Evolutionary conservation across 2,329 filamentous ascomycete species (phyloP), one percentile per base, ranked within the genome.

Genomic region (Alternaria brassicicola): DNA sequence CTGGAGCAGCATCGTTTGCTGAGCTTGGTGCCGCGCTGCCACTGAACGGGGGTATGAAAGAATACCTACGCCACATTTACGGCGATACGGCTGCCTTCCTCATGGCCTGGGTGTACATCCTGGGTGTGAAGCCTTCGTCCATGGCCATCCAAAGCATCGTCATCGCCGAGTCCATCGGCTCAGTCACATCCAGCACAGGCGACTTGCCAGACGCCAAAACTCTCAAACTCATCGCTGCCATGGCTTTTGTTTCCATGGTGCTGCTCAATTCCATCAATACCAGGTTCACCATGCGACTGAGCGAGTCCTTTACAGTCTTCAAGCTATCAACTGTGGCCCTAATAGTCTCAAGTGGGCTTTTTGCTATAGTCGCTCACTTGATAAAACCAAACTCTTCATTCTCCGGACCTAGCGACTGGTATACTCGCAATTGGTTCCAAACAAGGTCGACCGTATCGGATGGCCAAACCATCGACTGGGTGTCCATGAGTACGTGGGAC

Each of bases 91-190:
- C 83, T 47, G 86, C 86, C n/a, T 89, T 88, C 65, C 71, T 88
- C 5, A 85, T 85, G 6, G 85, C 86, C 0, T 89, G 86, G 86
- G 86, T 86, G 0, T 89, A 86, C 84, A 83, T 89, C 52, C 81
- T 88, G 6, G 85, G 84, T 19, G 83, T 88, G 23, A 89, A 88
- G 82, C 87, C 87, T 0, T 85, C 86, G 0, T 87, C 86, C 0
- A 80, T 88, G 58, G 86, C 86, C 9, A 89, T 89, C 45, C 80
- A 88, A 26, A 84, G 83, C 67, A 88, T 89, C 61, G 85, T 88
- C 23, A 88, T 89, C 62, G 81, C 79, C 26, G 76, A 82, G 55
- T 78, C 73, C 3, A 76, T 68, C 52, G 79, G 61, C 47, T 88
- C 55, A 81, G 86, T 78, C 81, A 83, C 2, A 77, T 82, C 60